A percentile compares a stretch with the other conserved stretches of the same genome.
Conservation (phyloP, 177 flowering plant species). For the Tripterygium wilfordii region DNA sequence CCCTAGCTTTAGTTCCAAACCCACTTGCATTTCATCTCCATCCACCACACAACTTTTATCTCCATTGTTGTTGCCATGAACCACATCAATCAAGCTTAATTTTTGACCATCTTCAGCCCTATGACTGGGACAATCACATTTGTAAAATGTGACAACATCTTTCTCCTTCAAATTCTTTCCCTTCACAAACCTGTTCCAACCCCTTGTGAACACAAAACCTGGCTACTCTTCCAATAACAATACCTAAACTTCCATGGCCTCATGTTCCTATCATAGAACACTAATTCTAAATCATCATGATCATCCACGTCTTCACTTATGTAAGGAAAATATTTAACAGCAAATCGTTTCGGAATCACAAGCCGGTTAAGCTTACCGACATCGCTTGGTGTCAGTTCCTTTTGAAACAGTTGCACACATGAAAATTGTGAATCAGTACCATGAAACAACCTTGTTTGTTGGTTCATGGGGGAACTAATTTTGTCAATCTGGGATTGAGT, state of each 20-base stretch:
- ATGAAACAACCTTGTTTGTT: background rate
- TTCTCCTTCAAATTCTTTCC: conserved; percentile 35
- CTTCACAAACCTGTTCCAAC: conserved; percentile 56
- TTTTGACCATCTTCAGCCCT: background rate
- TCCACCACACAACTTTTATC: background rate
- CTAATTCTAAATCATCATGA: conserved; percentile 22
- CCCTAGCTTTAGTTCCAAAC: conserved; percentile 5
- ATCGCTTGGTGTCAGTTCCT: conserved; percentile 68
- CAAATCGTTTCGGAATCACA: conserved; percentile 55
- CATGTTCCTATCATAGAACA: conserved; percentile 28
- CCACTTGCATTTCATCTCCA: background rate
- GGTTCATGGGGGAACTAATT: too few relatives aligned
- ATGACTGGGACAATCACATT: conserved; percentile 9
- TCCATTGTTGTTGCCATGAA: background rate
- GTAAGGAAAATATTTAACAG: conserved; percentile 38
- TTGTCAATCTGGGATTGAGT: conserved; percentile 6
- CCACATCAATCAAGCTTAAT: conserved; percentile 25
- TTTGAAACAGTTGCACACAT: conserved; percentile 38
- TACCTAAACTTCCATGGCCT: conserved; percentile 48
- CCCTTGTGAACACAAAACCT: conserved; percentile 63
- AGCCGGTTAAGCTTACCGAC: conserved; percentile 63
- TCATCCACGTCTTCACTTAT: conserved; percentile 10
- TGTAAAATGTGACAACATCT: conserved; percentile 37
- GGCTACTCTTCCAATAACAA: conserved; percentile 68
- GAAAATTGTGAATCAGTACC: conserved; percentile 8